Conservation (phyloP, 768 basidiomycete genomes). For the Myochromella boudieri region DNA sequence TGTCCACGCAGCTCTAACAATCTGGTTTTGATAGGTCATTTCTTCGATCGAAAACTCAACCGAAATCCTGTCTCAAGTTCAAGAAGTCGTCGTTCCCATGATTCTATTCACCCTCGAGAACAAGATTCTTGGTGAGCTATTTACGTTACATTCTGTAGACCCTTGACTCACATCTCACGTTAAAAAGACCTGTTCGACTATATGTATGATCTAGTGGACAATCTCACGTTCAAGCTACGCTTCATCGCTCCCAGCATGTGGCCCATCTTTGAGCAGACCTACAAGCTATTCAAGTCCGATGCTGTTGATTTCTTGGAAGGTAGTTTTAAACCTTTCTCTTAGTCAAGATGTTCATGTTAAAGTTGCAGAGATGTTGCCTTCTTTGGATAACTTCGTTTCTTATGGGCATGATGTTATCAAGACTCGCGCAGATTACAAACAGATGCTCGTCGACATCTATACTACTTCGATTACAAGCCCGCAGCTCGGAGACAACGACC, state of each 20-base stretch:
- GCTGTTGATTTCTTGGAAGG: constrained; percentile 88
- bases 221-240: constrained; percentile 78
- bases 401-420: constrained; percentile 80
- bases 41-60: constrained; percentile 69
- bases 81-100: constrained; percentile 79
- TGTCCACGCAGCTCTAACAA: constrained; percentile 2
- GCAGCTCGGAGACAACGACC: constrained; percentile 81
- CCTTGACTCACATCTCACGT: constrained; percentile 6
- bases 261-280: constrained; percentile 83
- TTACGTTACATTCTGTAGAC: neutral
- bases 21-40: constrained; percentile 53
- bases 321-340: constrained; percentile 26
- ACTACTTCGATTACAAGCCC: constrained; percentile 66
- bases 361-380: constrained; percentile 76
- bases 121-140: constrained; percentile 65
- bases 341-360: neutral
- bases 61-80: constrained; percentile 76
- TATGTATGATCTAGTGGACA: constrained; percentile 84
- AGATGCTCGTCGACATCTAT: constrained; percentile 84
- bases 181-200: constrained; percentile 91
- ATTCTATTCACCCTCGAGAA: constrained; percentile 76
- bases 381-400: constrained; percentile 86
- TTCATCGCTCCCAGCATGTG: constrained; percentile 81
- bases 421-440: constrained; percentile 68
- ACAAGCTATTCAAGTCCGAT: constrained; percentile 78